phyloP scores from a whole-genome alignment of 2,329 filamentous ascomycete genomes.

The Phialophora expanda region DNA sequence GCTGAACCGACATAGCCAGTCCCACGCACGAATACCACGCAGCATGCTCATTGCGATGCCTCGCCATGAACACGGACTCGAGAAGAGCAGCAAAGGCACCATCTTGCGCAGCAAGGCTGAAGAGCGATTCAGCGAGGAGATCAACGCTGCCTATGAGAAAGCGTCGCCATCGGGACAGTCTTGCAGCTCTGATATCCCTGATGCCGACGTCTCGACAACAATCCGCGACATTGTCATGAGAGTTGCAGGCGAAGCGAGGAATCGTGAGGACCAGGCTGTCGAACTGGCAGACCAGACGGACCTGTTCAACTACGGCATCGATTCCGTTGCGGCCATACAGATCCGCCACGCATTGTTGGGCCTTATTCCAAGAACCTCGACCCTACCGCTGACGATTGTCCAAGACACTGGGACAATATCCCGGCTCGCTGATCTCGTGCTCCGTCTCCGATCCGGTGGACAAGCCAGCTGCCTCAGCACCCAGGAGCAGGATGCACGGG shows the following conservation, averaged over 20 bases:
- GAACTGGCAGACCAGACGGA: constrained; percentile 52
- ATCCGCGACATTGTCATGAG: constrained; percentile 1
- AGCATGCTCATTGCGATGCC: constrained; percentile 59
- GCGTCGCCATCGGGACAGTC: constrained; percentile 39
- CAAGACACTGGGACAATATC: constrained; percentile 64
- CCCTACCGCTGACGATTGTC: constrained; percentile 62
- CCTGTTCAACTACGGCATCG: constrained; percentile 64
- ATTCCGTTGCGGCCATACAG: constrained; percentile 64
- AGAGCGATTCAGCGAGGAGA: constrained; percentile 50
- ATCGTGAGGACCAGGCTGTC: constrained; percentile 11
- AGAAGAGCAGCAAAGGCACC: constrained; percentile 69
- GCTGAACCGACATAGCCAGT: constrained; percentile 57
- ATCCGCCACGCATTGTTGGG: constrained; percentile 43
- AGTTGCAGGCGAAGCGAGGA: constrained; percentile 11
- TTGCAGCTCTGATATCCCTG: background rate
- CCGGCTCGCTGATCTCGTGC: constrained; percentile 48
- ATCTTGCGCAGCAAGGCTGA: constrained; percentile 60
- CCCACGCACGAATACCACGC: constrained; percentile 57
- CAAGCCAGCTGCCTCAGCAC: constrained; percentile 22
- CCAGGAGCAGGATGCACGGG: constrained; percentile 34
- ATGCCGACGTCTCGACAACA: background rate
- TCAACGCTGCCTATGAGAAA: constrained; percentile 45
- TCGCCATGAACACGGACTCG: constrained; percentile 46
- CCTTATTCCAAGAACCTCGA: constrained; percentile 24
- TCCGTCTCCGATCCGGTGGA: constrained; percentile 35